Evolutionary conservation across 331 rosid genomes (phyloP).

Genomic region (Malus hybrid): DNA sequence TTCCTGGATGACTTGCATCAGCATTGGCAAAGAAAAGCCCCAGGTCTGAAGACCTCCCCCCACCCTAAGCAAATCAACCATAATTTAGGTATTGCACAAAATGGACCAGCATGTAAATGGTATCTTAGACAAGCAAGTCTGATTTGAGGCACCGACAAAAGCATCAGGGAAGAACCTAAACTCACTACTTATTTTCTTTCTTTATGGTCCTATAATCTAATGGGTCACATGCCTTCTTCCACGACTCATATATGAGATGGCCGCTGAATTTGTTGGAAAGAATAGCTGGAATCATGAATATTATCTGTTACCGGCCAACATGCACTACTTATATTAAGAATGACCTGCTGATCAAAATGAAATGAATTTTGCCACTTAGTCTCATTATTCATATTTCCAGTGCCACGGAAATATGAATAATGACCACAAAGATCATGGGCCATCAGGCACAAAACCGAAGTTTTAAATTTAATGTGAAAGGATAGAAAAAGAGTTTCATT

Average conservation of each 20-base stretch:
- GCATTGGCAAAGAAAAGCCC: slow-evolving; percentile 85
- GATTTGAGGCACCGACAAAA: not conserved
- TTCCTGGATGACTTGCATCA: slow-evolving; percentile 66
- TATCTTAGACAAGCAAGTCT: slow-evolving; percentile 9
- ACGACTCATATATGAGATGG: not conserved
- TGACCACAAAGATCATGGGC: not conserved
- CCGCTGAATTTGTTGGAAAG: not conserved
- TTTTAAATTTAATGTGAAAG: not conserved
- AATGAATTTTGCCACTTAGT: not conserved
- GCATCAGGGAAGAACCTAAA: not conserved
- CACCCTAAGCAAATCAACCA: slow-evolving; percentile 53
- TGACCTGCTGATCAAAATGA: not conserved
- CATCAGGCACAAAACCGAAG: not conserved
- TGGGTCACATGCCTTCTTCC: not conserved
- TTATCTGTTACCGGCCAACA: not conserved
- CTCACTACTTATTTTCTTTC: not conserved
- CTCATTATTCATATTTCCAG: not conserved
- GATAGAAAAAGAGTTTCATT: not conserved
- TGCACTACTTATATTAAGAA: not conserved
- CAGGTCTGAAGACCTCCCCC: slow-evolving; percentile 68
- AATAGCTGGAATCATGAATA: not conserved
- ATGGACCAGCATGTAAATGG: not conserved
- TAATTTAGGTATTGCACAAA: slow-evolving; percentile 11
- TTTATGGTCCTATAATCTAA: not conserved
- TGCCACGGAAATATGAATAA: not conserved